A percentile compares a stretch with the other conserved stretches of the same genome.
These are phyloP conservation scores for Chytriomyces hyalinus DNA, from an alignment of 192 early-diverging fungal species.

Conservation along the genomic window DNA sequence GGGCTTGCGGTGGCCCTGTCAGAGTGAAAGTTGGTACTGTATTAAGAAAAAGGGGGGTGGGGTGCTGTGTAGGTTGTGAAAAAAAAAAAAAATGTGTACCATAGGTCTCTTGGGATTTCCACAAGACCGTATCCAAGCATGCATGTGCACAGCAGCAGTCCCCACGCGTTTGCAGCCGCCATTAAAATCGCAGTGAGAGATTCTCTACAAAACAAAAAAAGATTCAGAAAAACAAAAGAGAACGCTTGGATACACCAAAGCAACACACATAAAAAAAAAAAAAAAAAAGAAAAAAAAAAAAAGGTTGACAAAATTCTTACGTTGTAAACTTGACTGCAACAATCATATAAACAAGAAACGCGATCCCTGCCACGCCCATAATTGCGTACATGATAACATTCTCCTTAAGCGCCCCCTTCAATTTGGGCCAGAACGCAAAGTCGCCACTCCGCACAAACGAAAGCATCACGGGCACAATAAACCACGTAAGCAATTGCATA, in stretches of 20 bases:
- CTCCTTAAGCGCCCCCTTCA: slow-evolving; percentile 77
- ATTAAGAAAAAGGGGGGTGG: background rate
- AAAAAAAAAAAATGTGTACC: slow-evolving; percentile 51
- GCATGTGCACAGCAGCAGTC: slow-evolving; percentile 82
- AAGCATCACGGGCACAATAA: slow-evolving; percentile 36
- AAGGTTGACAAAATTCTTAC: background rate
- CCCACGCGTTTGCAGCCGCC: slow-evolving; percentile 94
- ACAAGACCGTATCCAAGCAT: slow-evolving; percentile 95
- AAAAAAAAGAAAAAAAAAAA: slow-evolving; percentile 11
- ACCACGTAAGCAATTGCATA: slow-evolving; percentile 87
- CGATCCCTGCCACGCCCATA: slow-evolving; percentile 68
- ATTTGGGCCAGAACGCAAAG: slow-evolving; percentile 69
- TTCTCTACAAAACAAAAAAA: slow-evolving; percentile 47
- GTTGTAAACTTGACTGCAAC: slow-evolving; percentile 45
- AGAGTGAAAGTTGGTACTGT: background rate
- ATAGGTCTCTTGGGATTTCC: slow-evolving; percentile 83
- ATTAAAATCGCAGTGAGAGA: slow-evolving; percentile 80
- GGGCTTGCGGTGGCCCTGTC: slow-evolving; percentile 57
- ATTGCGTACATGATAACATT: slow-evolving; percentile 84
- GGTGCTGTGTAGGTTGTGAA: background rate
- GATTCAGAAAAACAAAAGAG: background rate
- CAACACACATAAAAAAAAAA: no score
- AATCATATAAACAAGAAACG: slow-evolving; percentile 77
- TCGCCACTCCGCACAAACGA: slow-evolving; percentile 76
- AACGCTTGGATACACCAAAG: no score